A percentile compares a stretch with the other conserved stretches of the same genome.
Conservation (phyloP, 768 basidiomycete genomes). For the Panaeolus papilionaceus region DNA sequence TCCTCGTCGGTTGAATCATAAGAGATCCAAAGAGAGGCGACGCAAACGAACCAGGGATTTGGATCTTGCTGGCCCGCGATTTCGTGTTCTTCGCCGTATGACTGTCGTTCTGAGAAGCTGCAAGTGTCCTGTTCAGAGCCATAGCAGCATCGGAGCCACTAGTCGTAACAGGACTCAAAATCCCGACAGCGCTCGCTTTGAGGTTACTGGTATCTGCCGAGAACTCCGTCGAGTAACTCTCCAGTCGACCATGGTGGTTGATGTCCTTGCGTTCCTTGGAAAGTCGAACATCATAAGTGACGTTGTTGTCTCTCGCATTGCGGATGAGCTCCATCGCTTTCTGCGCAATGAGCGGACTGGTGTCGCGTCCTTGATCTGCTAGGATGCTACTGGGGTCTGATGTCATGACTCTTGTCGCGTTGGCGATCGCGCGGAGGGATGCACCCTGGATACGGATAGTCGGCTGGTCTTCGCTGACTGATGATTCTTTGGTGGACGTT, state of each 20-base stretch:
- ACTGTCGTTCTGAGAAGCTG: constrained; percentile 36
- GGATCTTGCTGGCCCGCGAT: constrained; percentile 40
- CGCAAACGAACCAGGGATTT: constrained; percentile 45
- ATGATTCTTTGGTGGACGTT: constrained; percentile 30
- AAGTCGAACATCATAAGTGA: constrained; percentile 52
- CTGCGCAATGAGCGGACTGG: constrained; percentile 60
- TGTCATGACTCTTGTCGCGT: constrained; percentile 90
- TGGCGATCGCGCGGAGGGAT: constrained; percentile 75
- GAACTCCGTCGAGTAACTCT: constrained; percentile 22
- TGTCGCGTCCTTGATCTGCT: constrained; percentile 70
- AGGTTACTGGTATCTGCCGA: constrained; percentile 31
- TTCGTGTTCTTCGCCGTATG: constrained; percentile 39
- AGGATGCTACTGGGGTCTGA: constrained; percentile 78
- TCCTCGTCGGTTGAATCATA: constrained; percentile 57
- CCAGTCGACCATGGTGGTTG: constrained; percentile 3
- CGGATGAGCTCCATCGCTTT: constrained; percentile 74
- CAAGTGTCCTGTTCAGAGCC: constrained; percentile 53
- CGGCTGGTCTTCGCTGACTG: constrained; percentile 32
- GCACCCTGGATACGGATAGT: constrained; percentile 58
- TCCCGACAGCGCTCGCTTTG: constrained; percentile 45
- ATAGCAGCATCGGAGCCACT: constrained; percentile 32
- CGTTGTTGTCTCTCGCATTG: constrained; percentile 67
- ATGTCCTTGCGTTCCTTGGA: constrained; percentile 53
- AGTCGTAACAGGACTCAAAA: constrained; percentile 42
- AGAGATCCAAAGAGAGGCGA: constrained; percentile 70